Conservation (phyloP, 208 protist species). For the Leishmania arabica region DNA sequence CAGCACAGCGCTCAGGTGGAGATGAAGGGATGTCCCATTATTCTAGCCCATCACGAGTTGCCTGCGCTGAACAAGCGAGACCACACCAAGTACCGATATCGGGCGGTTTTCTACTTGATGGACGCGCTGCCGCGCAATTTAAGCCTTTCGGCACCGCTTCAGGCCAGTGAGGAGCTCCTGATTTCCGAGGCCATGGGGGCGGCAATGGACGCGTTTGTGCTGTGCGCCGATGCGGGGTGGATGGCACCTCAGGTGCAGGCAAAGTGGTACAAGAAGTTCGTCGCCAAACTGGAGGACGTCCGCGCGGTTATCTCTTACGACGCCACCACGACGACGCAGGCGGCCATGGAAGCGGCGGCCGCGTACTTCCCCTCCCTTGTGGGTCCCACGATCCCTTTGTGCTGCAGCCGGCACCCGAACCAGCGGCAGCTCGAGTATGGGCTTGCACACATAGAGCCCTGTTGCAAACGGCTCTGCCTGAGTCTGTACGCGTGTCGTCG, state of each 20-base stretch:
- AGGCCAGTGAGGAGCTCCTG: slow-evolving; percentile 31
- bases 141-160: slow-evolving; percentile 20
- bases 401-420: slow-evolving; percentile 72
- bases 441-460: slow-evolving; percentile 35
- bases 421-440: slow-evolving; percentile 76
- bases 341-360: slow-evolving; percentile 2
- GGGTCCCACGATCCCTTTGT: slow-evolving; percentile 68
- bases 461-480: slow-evolving; percentile 69
- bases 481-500: slow-evolving; percentile 56
- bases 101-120: slow-evolving; percentile 77
- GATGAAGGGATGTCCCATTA: slow-evolving; percentile 32
- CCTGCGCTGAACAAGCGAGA: slow-evolving; percentile 68
- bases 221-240: slow-evolving; percentile 80
- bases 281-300: slow-evolving; percentile 67
- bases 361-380: slow-evolving; percentile 63
- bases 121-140: slow-evolving; percentile 37
- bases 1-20: slow-evolving; percentile 20
- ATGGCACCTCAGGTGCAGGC: slow-evolving; percentile 47
- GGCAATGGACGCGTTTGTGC: slow-evolving; percentile 59
- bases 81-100: slow-evolving; percentile 50
- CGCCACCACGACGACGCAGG: slow-evolving; percentile 7
- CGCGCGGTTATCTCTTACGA: slow-evolving; percentile 45
- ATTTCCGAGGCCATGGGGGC: slow-evolving; percentile 56
- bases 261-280: slow-evolving; percentile 69
- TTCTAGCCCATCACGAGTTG: slow-evolving; percentile 83